Percentiles rank a stretch among this genome's conserved stretches.
These are phyloP conservation scores for Trametes cingulata DNA, from an alignment of 768 basidiomycete genomes.

Conservation along the genomic window DNA sequence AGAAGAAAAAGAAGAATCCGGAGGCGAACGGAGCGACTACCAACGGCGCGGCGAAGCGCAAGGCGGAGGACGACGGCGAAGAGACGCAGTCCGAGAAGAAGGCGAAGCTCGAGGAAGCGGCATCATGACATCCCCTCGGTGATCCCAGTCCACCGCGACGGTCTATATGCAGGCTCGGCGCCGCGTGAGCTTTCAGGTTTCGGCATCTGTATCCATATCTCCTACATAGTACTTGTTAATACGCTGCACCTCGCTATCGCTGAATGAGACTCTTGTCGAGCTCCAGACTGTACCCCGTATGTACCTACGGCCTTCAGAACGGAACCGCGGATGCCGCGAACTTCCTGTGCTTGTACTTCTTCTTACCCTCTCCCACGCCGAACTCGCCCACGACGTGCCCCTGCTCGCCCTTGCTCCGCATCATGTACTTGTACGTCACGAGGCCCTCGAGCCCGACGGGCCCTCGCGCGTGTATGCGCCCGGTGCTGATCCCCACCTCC, in stretches of 20 bases:
- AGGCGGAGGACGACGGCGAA: conserved; percentile 61
- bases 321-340: conserved; percentile 49
- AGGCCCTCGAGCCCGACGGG: conserved; percentile 94
- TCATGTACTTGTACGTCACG: conserved; percentile 95
- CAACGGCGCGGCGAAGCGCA: conserved; percentile 53
- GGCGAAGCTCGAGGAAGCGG: conserved; percentile 51
- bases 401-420: conserved; percentile 67
- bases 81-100: conserved; percentile 56
- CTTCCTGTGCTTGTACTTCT: conserved; percentile 65
- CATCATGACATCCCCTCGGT: conserved; percentile 25
- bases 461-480: conserved; percentile 93
- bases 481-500: conserved; percentile 97
- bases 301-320: conserved; percentile 36
- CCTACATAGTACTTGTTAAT: conserved; percentile 9
- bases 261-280: neutral
- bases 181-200: neutral
- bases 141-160: too few species aligned
- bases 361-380: conserved; percentile 68
- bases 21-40: conserved; percentile 35
- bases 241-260: neutral
- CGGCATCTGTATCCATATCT: conserved; percentile 20
- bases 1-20: conserved; percentile 70
- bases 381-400: conserved; percentile 92
- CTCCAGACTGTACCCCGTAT: neutral
- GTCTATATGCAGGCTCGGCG: neutral